Percentiles rank a stretch among this genome's conserved stretches.
These are phyloP conservation scores for Moesziomyces antarcticus DNA, from an alignment of 1,284 basidiomycete genomes.

Conservation along the genomic window DNA sequence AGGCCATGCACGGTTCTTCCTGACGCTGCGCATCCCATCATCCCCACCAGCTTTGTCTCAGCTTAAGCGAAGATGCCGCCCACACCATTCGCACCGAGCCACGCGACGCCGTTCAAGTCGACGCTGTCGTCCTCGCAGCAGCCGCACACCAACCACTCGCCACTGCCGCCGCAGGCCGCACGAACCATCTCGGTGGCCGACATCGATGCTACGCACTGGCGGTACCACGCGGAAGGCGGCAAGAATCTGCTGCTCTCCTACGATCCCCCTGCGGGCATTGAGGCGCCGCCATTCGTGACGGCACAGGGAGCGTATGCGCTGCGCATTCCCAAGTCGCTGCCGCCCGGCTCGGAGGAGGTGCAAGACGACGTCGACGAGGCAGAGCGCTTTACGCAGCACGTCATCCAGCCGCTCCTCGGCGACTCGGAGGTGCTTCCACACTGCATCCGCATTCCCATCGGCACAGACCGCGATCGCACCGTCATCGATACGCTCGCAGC, in stretches of 20 bases:
- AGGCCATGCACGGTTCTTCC: no score
- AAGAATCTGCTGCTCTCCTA: conserved; percentile 49
- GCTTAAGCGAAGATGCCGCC: no score
- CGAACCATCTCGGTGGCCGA: conserved; percentile 18
- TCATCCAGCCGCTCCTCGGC: conserved; percentile 38
- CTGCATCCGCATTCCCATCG: conserved; percentile 18
- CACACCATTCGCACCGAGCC: conserved; percentile 36
- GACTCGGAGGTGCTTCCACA: conserved; percentile 8
- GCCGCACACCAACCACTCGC: conserved; percentile 19
- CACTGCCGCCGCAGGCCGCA: background rate
- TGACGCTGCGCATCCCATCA: no score
- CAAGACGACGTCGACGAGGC: conserved; percentile 17
- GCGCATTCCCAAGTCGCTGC: conserved; percentile 29
- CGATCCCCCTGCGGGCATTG: background rate
- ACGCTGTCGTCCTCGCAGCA: conserved; percentile 43
- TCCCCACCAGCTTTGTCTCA: no score
- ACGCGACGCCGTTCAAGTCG: conserved; percentile 50
- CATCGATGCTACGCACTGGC: conserved; percentile 39
- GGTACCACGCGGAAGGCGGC: conserved; percentile 49
- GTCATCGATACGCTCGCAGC: conserved; percentile 39
- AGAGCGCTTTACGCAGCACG: conserved; percentile 16
- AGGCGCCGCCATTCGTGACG: conserved; percentile 17
- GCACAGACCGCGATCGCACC: conserved; percentile 9
- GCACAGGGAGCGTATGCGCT: conserved; percentile 16
- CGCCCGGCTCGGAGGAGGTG: background rate